Conservation (phyloP, 371 early-diverging fungal genomes). For the Mortierella sp. region DNA sequence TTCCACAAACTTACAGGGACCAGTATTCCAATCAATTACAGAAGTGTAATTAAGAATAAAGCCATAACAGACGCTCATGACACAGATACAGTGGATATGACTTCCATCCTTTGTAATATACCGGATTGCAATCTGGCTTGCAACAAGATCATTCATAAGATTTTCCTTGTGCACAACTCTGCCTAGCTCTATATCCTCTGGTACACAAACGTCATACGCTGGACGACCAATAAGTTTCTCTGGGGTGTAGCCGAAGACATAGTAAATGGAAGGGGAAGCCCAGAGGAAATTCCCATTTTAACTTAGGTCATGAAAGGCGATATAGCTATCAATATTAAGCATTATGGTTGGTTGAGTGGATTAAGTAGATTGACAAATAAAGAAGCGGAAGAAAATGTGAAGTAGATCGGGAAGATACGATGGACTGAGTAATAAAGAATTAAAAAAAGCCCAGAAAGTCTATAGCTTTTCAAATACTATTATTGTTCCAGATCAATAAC, state of each 20-base stretch:
- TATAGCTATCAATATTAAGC: conserved; percentile 43
- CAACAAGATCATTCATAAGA: conserved; percentile 61
- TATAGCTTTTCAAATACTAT: too few relatives aligned
- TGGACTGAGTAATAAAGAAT: too few relatives aligned
- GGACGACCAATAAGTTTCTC: conserved; percentile 61
- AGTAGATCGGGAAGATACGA: too few relatives aligned
- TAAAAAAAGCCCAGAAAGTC: too few relatives aligned
- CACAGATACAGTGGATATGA: not conserved
- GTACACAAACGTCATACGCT: conserved; percentile 59
- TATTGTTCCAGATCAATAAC: too few relatives aligned
- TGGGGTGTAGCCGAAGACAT: conserved; percentile 61
- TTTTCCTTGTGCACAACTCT: conserved; percentile 54
- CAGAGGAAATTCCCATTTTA: conserved; percentile 60
- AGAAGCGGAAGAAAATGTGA: not conserved
- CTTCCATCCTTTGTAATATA: conserved; percentile 17
- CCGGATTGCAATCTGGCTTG: conserved; percentile 15
- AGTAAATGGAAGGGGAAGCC: conserved; percentile 61
- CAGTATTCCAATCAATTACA: not conserved
- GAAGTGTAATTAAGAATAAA: not conserved
- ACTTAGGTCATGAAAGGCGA: conserved; percentile 67
- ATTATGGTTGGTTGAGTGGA: too few relatives aligned
- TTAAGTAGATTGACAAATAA: too few relatives aligned
- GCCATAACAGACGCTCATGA: conserved; percentile 23
- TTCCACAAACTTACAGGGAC: too few relatives aligned
- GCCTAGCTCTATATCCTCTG: conserved; percentile 50